Conservation (phyloP, 495 filamentous ascomycete species). For the Aspergillus bertholletiae region DNA sequence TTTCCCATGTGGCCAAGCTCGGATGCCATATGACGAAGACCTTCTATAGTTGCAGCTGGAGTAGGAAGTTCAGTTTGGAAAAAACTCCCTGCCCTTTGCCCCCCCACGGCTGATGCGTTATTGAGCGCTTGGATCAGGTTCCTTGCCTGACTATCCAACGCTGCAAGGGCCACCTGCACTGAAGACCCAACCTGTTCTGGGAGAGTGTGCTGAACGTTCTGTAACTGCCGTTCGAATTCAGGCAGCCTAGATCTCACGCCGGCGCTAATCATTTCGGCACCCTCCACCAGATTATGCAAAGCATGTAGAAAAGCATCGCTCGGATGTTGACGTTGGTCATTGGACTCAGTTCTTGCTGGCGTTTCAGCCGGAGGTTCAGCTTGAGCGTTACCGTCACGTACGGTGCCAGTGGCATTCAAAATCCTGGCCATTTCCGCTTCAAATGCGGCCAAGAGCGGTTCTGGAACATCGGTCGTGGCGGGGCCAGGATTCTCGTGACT, state of each 20-base stretch:
- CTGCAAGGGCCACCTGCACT: conserved; percentile 37
- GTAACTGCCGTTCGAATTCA: conserved; percentile 37
- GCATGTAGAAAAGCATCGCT: conserved; percentile 29
- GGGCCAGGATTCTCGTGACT: neutral
- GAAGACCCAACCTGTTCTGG: conserved; percentile 41
- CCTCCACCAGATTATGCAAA: conserved; percentile 31
- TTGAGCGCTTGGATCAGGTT: conserved; percentile 33
- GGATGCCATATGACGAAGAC: conserved; percentile 40
- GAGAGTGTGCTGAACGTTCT: conserved; percentile 34
- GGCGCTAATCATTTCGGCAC: conserved; percentile 33
- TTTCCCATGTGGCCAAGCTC: conserved; percentile 44
- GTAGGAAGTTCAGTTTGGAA: conserved; percentile 36
- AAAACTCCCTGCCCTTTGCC: conserved; percentile 32
- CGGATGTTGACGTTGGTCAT: conserved; percentile 19
- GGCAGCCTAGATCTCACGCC: conserved; percentile 36
- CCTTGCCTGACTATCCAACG: conserved; percentile 41
- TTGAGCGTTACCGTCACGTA: conserved; percentile 11
- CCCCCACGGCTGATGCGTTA: conserved; percentile 37
- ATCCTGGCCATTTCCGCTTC: conserved; percentile 51
- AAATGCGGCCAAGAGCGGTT: conserved; percentile 47
- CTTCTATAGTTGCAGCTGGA: conserved; percentile 38
- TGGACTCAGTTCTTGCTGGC: conserved; percentile 11
- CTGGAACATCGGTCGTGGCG: conserved; percentile 12
- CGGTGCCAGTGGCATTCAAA: conserved; percentile 21
- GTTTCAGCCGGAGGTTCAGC: conserved; percentile 12